Evolutionary conservation across 495 filamentous ascomycete species (phyloP).

Genomic region (Xylaria curta): DNA sequence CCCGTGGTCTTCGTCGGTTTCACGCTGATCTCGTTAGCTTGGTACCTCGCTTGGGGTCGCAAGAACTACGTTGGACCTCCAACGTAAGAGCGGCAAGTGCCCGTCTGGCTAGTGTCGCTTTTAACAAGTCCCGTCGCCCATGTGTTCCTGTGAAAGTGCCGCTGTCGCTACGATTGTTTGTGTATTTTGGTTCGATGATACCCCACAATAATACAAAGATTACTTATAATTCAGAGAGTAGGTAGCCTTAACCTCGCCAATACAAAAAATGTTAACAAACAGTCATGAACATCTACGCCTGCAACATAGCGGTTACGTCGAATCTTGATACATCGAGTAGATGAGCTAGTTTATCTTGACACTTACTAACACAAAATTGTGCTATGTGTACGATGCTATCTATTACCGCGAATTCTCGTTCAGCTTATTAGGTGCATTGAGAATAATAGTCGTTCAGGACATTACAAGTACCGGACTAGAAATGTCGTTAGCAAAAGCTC

Average conservation of each 20-base stretch:
- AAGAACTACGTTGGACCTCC: constrained; percentile 75
- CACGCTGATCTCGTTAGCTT: constrained; percentile 52
- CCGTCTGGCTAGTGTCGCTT: neutral
- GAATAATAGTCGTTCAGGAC: constrained; percentile 45
- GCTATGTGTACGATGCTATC: neutral
- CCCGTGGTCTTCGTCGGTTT: constrained; percentile 70
- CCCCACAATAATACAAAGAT: constrained; percentile 6
- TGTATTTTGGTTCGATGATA: constrained; percentile 19
- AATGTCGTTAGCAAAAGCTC: constrained; percentile 20
- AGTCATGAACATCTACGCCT: neutral
- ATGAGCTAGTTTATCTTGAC: neutral
- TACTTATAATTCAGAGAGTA: neutral
- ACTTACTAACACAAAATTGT: neutral
- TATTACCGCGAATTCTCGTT: neutral
- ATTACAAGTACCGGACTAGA: constrained; percentile 34
- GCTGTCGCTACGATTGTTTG: neutral
- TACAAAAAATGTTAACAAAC: neutral
- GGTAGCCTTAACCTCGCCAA: constrained; percentile 11
- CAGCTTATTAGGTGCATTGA: constrained; percentile 41
- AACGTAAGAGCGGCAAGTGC: constrained; percentile 28
- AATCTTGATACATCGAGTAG: neutral
- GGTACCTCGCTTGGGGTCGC: constrained; percentile 62
- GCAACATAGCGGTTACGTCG: neutral
- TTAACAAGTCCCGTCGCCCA: neutral
- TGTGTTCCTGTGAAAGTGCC: constrained; percentile 1